Percentiles rank a stretch among this genome's conserved stretches.
Evolutionary conservation across 768 basidiomycete species (phyloP).

Genomic region (Zangia roseola): DNA sequence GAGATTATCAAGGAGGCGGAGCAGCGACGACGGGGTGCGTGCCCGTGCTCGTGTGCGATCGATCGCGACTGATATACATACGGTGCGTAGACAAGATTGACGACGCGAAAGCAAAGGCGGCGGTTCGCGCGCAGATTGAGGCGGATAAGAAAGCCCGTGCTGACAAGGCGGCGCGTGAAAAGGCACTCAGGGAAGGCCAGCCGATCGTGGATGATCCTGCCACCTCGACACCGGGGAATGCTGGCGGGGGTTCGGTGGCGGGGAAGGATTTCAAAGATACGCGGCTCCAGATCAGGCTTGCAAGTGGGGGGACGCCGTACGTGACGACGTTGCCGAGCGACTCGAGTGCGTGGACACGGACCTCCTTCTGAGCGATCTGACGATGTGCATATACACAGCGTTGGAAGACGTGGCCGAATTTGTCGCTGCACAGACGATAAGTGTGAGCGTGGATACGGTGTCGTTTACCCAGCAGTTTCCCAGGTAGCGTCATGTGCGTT

Average conservation of each 20-base stretch:
- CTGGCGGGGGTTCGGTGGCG: constrained; percentile 38
- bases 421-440: constrained; percentile 69
- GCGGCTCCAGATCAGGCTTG: constrained; percentile 84
- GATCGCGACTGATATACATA: not conserved
- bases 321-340: constrained; percentile 81
- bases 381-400: constrained; percentile 46
- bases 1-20: constrained; percentile 83
- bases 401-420: constrained; percentile 86
- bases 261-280: constrained; percentile 86
- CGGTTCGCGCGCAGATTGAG: constrained; percentile 92
- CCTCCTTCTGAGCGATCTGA: too few relatives aligned
- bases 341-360: constrained; percentile 70
- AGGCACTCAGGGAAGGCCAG: constrained; percentile 83
- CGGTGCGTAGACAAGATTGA: constrained; percentile 93
- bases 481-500: constrained; percentile 44
- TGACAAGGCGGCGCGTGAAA: constrained; percentile 86
- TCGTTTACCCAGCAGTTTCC: constrained; percentile 82
- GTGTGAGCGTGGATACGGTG: constrained; percentile 75
- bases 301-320: constrained; percentile 73
- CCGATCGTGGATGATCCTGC: constrained; percentile 35
- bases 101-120: constrained; percentile 82
- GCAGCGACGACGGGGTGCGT: constrained; percentile 69
- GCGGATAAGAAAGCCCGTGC: constrained; percentile 89
- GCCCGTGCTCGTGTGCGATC: not conserved
- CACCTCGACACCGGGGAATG: constrained; percentile 31